Conservation (phyloP, 1,284 basidiomycete species). For the Microbotryomycetes sp. region DNA sequence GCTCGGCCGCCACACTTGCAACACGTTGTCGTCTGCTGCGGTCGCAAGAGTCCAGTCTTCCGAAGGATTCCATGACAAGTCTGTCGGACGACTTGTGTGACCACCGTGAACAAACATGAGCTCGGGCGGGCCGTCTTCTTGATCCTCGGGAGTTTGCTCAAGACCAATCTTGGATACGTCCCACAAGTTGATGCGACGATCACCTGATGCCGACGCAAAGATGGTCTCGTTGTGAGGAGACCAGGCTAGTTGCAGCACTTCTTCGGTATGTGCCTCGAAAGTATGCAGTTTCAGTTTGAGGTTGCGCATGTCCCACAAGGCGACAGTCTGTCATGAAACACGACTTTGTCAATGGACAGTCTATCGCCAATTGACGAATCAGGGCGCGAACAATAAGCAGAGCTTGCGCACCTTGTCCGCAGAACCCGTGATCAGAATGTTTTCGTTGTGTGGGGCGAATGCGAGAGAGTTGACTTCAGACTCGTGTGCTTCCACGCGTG, state of each 20-base stretch:
- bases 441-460: conserved; percentile 76
- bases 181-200: conserved; percentile 92
- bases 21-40: conserved; percentile 76
- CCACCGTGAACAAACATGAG: conserved; percentile 80
- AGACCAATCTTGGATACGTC: conserved; percentile 86
- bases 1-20: conserved; percentile 83
- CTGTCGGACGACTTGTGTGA: conserved; percentile 29
- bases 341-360: background rate
- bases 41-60: conserved; percentile 72
- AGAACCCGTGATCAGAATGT: conserved; percentile 87
- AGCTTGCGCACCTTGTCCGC: conserved; percentile 68
- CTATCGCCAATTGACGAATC: background rate
- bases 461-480: conserved; percentile 86
- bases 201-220: conserved; percentile 86
- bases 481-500: conserved; percentile 76
- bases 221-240: conserved; percentile 85
- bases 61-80: conserved; percentile 48
- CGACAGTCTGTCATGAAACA: conserved; percentile 60
- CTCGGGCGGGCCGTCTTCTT: conserved; percentile 92
- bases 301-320: conserved; percentile 80
- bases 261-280: conserved; percentile 90
- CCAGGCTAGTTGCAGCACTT: conserved; percentile 91
- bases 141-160: conserved; percentile 95
- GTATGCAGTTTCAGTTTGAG: conserved; percentile 76
- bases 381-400: background rate